Conservation (phyloP, 2,329 filamentous ascomycete species). For the Penicillium expansum region DNA sequence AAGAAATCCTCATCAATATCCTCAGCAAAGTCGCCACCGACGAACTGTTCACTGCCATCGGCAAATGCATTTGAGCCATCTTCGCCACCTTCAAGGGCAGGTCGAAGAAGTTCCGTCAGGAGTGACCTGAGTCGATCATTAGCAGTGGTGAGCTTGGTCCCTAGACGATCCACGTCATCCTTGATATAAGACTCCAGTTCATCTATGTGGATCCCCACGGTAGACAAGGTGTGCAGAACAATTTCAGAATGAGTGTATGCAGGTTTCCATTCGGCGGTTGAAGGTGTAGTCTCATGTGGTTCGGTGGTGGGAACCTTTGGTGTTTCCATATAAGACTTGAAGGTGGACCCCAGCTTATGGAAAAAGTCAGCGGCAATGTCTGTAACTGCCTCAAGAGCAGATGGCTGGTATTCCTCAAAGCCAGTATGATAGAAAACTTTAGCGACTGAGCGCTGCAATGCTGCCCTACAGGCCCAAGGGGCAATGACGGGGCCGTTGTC, state of each 20-base stretch:
- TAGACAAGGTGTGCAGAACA: constrained; percentile 77
- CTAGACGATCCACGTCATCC: constrained; percentile 87
- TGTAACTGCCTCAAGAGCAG: constrained; percentile 84
- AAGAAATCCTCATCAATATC: constrained; percentile 99
- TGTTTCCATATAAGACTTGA: constrained; percentile 78
- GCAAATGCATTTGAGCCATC: constrained; percentile 92
- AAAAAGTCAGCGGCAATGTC: constrained; percentile 90
- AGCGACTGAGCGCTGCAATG: constrained; percentile 83
- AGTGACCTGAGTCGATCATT: constrained; percentile 95
- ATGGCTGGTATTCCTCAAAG: constrained; percentile 95
- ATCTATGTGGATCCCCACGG: constrained; percentile 80
- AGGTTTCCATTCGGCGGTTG: constrained; percentile 53
- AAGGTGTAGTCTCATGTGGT: constrained; percentile 41
- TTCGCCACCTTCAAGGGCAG: constrained; percentile 76
- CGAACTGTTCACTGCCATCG: constrained; percentile 94
- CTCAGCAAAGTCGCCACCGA: constrained; percentile 94
- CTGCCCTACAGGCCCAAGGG: constrained; percentile 74
- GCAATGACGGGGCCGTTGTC: constrained; percentile 88
- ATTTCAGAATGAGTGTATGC: constrained; percentile 82
- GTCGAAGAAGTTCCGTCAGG: constrained; percentile 87
- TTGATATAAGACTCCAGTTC: constrained; percentile 81
- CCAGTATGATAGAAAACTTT: constrained; percentile 96
- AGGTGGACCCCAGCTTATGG: constrained; percentile 72
- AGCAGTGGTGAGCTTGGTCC: constrained; percentile 73
- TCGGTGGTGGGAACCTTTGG: constrained; percentile 65